Percentiles rank a stretch among this genome's conserved stretches.
Conservation (phyloP, 108 stramenopile species). For the Epithemia pelagica region DNA sequence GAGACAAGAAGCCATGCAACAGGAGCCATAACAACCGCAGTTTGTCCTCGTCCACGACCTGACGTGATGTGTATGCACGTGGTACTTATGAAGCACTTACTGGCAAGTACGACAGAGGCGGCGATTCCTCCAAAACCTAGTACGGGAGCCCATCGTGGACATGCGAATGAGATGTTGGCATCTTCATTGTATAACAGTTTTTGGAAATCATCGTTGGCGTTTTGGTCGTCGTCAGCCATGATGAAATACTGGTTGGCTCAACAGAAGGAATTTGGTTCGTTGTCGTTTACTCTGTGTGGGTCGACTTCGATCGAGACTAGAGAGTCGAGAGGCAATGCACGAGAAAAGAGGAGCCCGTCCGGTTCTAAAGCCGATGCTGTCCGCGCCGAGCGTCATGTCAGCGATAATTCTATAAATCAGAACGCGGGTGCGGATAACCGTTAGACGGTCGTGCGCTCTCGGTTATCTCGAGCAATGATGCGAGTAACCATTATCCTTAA, state of each 20-base stretch:
- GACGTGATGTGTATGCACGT: too few relatives aligned
- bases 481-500: too few relatives aligned
- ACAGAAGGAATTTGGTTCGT: too few relatives aligned
- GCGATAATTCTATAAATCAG: too few relatives aligned
- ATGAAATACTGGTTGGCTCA: too few relatives aligned
- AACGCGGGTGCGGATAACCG: too few relatives aligned
- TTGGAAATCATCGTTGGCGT: background rate
- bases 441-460: too few relatives aligned
- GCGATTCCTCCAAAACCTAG: constrained; percentile 76
- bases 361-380: background rate
- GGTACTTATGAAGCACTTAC: too few relatives aligned
- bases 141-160: constrained; percentile 67
- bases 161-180: constrained; percentile 26
- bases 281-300: background rate
- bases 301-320: too few relatives aligned
- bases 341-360: background rate
- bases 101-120: constrained; percentile 73
- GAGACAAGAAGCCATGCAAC: background rate
- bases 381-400: background rate
- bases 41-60: background rate
- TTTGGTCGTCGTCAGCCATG: constrained; percentile 14
- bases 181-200: constrained; percentile 17
- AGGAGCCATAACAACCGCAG: background rate
- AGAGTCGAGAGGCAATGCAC: background rate
- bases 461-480: too few relatives aligned